These are phyloP conservation scores for Phytopythium chamaehyphon DNA, from an alignment of 352 stramenopile genomes.

Conservation along the genomic window DNA sequence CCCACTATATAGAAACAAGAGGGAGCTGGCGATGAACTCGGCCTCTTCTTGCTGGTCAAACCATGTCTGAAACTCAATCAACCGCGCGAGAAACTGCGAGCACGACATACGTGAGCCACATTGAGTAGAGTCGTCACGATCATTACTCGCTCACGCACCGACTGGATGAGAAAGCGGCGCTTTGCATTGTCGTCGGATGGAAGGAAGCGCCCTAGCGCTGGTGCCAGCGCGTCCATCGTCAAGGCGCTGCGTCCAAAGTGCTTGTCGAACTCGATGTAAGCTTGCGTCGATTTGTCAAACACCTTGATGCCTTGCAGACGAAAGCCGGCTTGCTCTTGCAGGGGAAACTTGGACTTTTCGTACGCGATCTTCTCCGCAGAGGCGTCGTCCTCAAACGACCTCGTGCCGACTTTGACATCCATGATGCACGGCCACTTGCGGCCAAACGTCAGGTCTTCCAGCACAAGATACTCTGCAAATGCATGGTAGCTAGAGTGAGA, in stretches of 20 bases:
- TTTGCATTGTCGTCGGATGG: conserved; percentile 19
- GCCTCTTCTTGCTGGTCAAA: conserved; percentile 78
- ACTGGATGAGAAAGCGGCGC: conserved; percentile 29
- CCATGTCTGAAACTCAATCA: conserved; percentile 62
- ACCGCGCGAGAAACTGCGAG: conserved; percentile 56
- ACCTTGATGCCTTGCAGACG: conserved; percentile 94
- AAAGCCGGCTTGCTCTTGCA: conserved; percentile 90
- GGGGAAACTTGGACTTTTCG: conserved; percentile 91
- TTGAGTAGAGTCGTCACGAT: not conserved
- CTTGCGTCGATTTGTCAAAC: conserved; percentile 43
- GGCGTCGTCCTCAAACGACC: conserved; percentile 92
- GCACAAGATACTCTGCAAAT: conserved; percentile 71
- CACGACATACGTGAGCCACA: not conserved
- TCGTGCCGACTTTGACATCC: conserved; percentile 95
- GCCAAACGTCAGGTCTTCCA: conserved; percentile 88
- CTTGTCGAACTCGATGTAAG: conserved; percentile 86
- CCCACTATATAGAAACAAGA: conserved; percentile 94
- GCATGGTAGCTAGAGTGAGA: not conserved
- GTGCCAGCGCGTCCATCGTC: conserved; percentile 46
- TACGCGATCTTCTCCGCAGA: conserved; percentile 85
- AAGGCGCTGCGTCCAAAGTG: conserved; percentile 72
- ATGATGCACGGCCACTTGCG: conserved; percentile 91
- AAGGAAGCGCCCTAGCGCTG: conserved; percentile 84
- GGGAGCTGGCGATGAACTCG: conserved; percentile 92
- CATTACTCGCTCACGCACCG: conserved; percentile 18